Evolutionary conservation across 2,329 filamentous ascomycete species (phyloP).

Genomic region (Diaporthe eres): DNA sequence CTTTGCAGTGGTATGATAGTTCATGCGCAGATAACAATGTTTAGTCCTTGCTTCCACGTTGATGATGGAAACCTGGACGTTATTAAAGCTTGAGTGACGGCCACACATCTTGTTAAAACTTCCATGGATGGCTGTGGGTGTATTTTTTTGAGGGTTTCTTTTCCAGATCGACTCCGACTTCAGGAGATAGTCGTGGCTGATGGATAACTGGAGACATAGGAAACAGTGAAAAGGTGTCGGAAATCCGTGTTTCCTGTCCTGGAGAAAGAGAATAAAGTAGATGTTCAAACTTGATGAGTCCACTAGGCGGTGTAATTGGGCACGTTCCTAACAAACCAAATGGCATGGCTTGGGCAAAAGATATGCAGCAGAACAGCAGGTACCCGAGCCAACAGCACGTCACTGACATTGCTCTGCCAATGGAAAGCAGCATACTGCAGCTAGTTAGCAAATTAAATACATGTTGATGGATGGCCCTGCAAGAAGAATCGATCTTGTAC

Average conservation of each 20-base stretch:
- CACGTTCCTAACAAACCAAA: neutral
- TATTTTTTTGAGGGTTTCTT: neutral
- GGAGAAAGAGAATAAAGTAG: neutral
- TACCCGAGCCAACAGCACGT: conserved; percentile 11
- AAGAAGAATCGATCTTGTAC: too few relatives aligned
- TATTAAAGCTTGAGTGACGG: neutral
- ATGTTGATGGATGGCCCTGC: neutral
- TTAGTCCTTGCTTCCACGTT: neutral
- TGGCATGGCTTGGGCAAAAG: neutral
- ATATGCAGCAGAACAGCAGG: neutral
- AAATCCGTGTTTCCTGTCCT: neutral
- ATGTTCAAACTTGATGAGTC: neutral
- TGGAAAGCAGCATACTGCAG: neutral
- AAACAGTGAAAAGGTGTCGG: neutral
- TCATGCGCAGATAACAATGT: neutral
- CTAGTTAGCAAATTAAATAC: too few relatives aligned
- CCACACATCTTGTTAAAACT: neutral
- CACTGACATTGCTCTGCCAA: neutral
- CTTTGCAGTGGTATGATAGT: neutral
- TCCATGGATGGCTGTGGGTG: neutral
- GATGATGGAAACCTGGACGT: neutral
- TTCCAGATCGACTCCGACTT: neutral
- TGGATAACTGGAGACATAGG: neutral
- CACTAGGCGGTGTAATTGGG: neutral
- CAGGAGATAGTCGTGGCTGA: neutral